A percentile compares a stretch with the other conserved stretches of the same genome.
Evolutionary conservation across 306 rosid genomes (phyloP).

Genomic region (Medicago truncatula): MtrunA17r5.0-ANR NC_053043.1:12524501-12525000

Average conservation of each 20-base stretch:
- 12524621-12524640: conserved; percentile 20
- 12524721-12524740: conserved; percentile 95
- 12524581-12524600: conserved; percentile 94
- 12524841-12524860: conserved; percentile 22
- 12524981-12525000: conserved; percentile 24
- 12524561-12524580: conserved; percentile 86
- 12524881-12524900: conserved; percentile 34
- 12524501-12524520: conserved; percentile 98
- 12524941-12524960: neutral
- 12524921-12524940: conserved; percentile 34
- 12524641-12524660: conserved; percentile 22
- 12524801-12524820: conserved; percentile 62
- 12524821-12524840: conserved; percentile 12
- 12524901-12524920: conserved; percentile 16
- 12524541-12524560: conserved; percentile 98
- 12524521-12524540: conserved; percentile 97
- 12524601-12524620: conserved; percentile 65
- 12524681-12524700: conserved; percentile 89
- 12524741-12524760: conserved; percentile 98
- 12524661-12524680: conserved; percentile 26
- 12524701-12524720: conserved; percentile 93
- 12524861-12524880: conserved; percentile 14
- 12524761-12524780: conserved; percentile 98
- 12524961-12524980: conserved; percentile 27
- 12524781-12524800: conserved; percentile 94